These are phyloP conservation scores for Aspergillus glaucus DNA, from an alignment of 2,329 filamentous ascomycete genomes.

Conservation along the genomic window DNA sequence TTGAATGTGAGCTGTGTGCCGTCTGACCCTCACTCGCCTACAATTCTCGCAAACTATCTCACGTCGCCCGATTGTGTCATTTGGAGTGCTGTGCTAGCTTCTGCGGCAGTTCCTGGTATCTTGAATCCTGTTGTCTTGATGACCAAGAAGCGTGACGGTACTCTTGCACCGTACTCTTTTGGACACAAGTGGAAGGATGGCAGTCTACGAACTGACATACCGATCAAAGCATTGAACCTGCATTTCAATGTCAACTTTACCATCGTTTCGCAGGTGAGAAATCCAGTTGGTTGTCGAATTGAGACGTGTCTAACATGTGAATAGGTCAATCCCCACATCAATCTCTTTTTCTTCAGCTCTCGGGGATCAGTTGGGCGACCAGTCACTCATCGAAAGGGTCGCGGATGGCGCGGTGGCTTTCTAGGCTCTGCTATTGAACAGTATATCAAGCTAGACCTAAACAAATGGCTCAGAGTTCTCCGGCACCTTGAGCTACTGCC, in stretches of 20 bases:
- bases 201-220: slow-evolving; percentile 87
- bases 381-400: slow-evolving; percentile 86
- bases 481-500: slow-evolving; percentile 88
- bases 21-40: slow-evolving; percentile 85
- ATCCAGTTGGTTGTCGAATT: background rate
- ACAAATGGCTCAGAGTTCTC: slow-evolving; percentile 95
- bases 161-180: slow-evolving; percentile 83
- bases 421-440: slow-evolving; percentile 87
- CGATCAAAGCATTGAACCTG: slow-evolving; percentile 84
- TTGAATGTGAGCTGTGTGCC: slow-evolving; percentile 95
- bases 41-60: slow-evolving; percentile 90
- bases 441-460: slow-evolving; percentile 91
- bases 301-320: slow-evolving; percentile 26
- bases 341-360: slow-evolving; percentile 97
- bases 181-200: slow-evolving; percentile 99
- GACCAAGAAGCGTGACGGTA: slow-evolving; percentile 72
- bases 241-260: slow-evolving; percentile 99
- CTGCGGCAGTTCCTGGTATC: slow-evolving; percentile 91
- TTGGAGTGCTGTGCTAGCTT: slow-evolving; percentile 93
- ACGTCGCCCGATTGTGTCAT: slow-evolving; percentile 96
- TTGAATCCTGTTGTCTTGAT: slow-evolving; percentile 92
- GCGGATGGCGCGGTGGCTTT: slow-evolving; percentile 94
- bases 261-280: slow-evolving; percentile 60
- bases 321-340: slow-evolving; percentile 94
- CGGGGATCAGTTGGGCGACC: slow-evolving; percentile 85